Conservation (phyloP, 192 early-diverging fungal genomes). For the Podila epigama region DNA sequence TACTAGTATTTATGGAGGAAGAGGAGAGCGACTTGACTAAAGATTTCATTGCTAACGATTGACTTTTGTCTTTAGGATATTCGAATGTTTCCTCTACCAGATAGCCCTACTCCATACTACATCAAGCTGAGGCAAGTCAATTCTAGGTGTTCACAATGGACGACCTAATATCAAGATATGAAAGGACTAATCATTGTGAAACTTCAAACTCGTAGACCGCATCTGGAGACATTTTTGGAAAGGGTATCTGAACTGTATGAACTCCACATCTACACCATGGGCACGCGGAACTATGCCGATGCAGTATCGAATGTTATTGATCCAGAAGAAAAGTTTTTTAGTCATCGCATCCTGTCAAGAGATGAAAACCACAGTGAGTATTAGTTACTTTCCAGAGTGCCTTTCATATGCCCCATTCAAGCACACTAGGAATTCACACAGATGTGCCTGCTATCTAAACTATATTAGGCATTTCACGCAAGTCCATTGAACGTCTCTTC, state of each 20-base stretch:
- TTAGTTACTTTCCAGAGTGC: not conserved
- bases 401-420: not conserved
- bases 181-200: not conserved
- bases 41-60: not conserved
- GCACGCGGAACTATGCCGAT: slow-evolving; percentile 90
- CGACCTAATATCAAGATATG: not conserved
- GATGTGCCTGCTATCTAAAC: not conserved
- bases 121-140: slow-evolving; percentile 80
- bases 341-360: slow-evolving; percentile 88
- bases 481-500: slow-evolving; percentile 87
- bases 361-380: slow-evolving; percentile 89
- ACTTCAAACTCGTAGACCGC: slow-evolving; percentile 64
- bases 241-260: slow-evolving; percentile 79
- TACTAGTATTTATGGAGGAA: not conserved
- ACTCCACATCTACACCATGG: slow-evolving; percentile 99
- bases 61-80: slow-evolving; percentile 62
- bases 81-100: slow-evolving; percentile 75
- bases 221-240: slow-evolving; percentile 79
- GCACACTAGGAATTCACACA: too few relatives aligned
- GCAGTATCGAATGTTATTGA: slow-evolving; percentile 89
- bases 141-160: not conserved
- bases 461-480: slow-evolving; percentile 69
- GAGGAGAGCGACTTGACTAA: too few relatives aligned
- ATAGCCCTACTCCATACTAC: slow-evolving; percentile 72
- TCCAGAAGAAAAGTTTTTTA: slow-evolving; percentile 79